These are phyloP conservation scores for Penicillium soppii DNA, from an alignment of 495 filamentous ascomycete species.

Conservation along the genomic window DNA sequence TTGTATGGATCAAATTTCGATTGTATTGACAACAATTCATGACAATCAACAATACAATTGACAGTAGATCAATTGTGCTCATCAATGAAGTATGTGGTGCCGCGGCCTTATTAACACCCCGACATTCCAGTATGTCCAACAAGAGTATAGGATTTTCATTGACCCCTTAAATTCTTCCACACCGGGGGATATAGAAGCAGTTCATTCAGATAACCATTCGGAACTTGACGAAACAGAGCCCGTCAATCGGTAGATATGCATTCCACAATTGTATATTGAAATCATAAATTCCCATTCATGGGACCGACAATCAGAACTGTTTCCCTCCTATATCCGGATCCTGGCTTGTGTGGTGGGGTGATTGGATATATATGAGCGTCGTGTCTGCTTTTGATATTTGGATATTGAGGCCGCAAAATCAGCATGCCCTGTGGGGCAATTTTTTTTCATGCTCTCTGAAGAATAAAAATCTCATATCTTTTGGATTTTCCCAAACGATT, in stretches of 20 bases:
- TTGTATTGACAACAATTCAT: not conserved
- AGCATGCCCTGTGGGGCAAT: not conserved
- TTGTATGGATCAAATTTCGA: too few relatives aligned
- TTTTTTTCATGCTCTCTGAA: conserved; percentile 3
- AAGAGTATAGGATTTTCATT: conserved; percentile 15
- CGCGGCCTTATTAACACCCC: conserved; percentile 17
- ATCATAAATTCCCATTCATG: conserved; percentile 10
- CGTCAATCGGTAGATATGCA: conserved; percentile 10
- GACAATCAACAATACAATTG: not conserved
- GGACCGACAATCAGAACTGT: not conserved
- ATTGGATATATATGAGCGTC: not conserved
- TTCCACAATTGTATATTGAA: conserved; percentile 13
- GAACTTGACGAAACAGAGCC: not conserved
- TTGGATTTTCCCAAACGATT: not conserved
- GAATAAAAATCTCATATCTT: not conserved
- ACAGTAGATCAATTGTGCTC: not conserved
- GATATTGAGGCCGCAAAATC: not conserved
- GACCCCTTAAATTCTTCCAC: conserved; percentile 14
- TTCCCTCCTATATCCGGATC: not conserved
- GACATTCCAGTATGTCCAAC: conserved; percentile 14
- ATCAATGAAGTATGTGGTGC: conserved; percentile 26
- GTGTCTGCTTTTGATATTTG: not conserved
- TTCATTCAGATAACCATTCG: conserved; percentile 14
- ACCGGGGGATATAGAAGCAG: conserved; percentile 3
- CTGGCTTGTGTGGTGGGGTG: not conserved